These are phyloP conservation scores for Coelastrella sp. DNA, from an alignment of 139 green algal species.

Conservation along the genomic window DNA sequence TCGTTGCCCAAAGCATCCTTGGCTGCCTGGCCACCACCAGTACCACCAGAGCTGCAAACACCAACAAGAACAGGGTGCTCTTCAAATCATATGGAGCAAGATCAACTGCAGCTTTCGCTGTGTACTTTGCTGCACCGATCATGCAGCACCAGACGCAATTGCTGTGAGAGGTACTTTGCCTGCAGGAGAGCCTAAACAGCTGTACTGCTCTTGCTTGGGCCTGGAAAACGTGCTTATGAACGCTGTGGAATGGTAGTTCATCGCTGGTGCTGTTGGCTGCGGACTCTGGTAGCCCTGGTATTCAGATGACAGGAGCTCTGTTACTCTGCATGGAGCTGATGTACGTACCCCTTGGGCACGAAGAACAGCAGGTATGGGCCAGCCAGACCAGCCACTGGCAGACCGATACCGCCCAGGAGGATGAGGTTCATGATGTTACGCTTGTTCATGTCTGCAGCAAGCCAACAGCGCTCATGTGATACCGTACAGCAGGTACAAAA, in stretches of 20 bases:
- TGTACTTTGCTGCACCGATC: neutral
- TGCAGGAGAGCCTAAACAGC: too few relatives aligned
- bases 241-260: too few relatives aligned
- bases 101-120: neutral
- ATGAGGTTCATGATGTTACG: constrained; percentile 94
- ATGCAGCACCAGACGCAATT: neutral
- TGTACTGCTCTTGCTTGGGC: too few relatives aligned
- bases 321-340: too few relatives aligned
- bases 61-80: too few relatives aligned
- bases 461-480: too few relatives aligned
- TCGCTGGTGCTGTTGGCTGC: neutral
- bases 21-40: constrained; percentile 81
- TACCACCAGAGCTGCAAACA: constrained; percentile 77
- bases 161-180: too few relatives aligned
- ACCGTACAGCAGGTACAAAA: too few relatives aligned
- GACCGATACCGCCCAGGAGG: constrained; percentile 71
- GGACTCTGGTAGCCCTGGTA: too few relatives aligned
- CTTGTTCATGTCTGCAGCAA: constrained; percentile 71
- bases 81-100: neutral
- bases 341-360: constrained; percentile 75
- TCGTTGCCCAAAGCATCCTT: constrained; percentile 98
- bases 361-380: constrained; percentile 84
- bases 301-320: too few relatives aligned
- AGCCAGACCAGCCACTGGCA: constrained; percentile 76
- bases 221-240: too few relatives aligned